A percentile compares a stretch with the other conserved stretches of the same genome.
Conservation (phyloP, 2,329 filamentous ascomycete species). For the Pseudogymnoascus sp. region DNA sequence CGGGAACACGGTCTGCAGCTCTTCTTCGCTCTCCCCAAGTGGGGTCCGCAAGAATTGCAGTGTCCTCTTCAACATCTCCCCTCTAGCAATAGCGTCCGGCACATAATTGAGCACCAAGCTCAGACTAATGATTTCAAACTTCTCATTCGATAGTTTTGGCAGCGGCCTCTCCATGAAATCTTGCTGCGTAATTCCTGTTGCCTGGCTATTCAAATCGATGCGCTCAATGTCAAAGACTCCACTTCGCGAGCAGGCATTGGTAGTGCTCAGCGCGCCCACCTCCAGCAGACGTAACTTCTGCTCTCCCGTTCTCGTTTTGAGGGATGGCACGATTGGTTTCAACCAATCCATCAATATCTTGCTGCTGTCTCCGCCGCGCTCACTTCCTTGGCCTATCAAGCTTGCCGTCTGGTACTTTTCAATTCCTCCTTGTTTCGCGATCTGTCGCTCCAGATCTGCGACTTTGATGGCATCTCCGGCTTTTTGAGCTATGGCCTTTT, state of each 20-base stretch:
- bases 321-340: constrained; percentile 28
- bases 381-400: constrained; percentile 57
- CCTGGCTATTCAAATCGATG: constrained; percentile 87
- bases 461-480: constrained; percentile 45
- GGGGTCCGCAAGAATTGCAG: constrained; percentile 55
- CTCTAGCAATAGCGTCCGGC: constrained; percentile 64
- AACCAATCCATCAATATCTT: constrained; percentile 58
- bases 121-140: constrained; percentile 84
- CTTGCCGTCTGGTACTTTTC: constrained; percentile 59
- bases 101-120: constrained; percentile 94
- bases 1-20: constrained; percentile 43
- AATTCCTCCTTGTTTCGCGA: constrained; percentile 52
- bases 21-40: constrained; percentile 15
- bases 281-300: constrained; percentile 64
- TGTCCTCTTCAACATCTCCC: constrained; percentile 77
- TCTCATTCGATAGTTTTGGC: constrained; percentile 51
- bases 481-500: constrained; percentile 46
- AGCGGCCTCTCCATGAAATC: constrained; percentile 89
- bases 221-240: constrained; percentile 64
- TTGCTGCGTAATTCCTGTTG: constrained; percentile 71
- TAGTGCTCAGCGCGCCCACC: constrained; percentile 76
- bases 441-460: constrained; percentile 42
- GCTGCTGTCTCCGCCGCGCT: constrained; percentile 61
- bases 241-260: constrained; percentile 75
- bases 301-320: constrained; percentile 19